Evolutionary conservation across 805 yeast genomes (phyloP).

Genomic region (Kodamaea hsintzibuensis): DNA sequence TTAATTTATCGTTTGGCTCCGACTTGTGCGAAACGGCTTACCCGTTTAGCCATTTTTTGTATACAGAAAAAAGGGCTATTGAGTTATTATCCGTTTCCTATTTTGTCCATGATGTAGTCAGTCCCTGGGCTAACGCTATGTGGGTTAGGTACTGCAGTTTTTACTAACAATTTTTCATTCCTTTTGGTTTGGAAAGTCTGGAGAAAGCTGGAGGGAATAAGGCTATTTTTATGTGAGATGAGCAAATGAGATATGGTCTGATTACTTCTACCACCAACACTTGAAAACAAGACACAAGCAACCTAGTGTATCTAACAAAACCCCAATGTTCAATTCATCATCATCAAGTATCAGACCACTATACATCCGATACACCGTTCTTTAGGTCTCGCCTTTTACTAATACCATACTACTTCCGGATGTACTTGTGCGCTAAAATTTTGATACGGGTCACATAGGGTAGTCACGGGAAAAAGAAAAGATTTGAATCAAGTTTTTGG

Average conservation of each 20-base stretch:
- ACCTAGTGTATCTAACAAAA: too few relatives aligned
- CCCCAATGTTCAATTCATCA: not conserved
- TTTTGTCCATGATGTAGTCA: not conserved
- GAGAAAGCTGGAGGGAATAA: not conserved
- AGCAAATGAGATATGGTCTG: too few relatives aligned
- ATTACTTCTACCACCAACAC: too few relatives aligned
- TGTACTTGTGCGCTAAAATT: not conserved
- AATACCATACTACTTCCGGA: not conserved
- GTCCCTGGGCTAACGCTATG: not conserved
- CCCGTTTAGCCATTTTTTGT: slow-evolving; percentile 1
- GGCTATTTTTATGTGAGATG: too few relatives aligned
- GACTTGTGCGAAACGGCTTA: not conserved
- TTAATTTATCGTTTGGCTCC: not conserved
- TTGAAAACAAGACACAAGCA: too few relatives aligned
- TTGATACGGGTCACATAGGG: too few relatives aligned
- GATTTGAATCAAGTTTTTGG: not conserved
- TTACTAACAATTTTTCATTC: too few relatives aligned
- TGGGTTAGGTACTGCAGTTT: not conserved
- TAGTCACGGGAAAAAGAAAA: not conserved
- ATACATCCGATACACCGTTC: not conserved
- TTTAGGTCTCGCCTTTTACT: not conserved
- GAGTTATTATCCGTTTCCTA: not conserved
- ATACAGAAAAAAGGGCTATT: not conserved
- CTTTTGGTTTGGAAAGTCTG: not conserved
- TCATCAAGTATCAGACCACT: not conserved